Percentiles rank a stretch among this genome's conserved stretches.
These are phyloP conservation scores for Pseudonitzschia multistriata DNA, from an alignment of 108 stramenopile species.

Conservation along the genomic window DNA sequence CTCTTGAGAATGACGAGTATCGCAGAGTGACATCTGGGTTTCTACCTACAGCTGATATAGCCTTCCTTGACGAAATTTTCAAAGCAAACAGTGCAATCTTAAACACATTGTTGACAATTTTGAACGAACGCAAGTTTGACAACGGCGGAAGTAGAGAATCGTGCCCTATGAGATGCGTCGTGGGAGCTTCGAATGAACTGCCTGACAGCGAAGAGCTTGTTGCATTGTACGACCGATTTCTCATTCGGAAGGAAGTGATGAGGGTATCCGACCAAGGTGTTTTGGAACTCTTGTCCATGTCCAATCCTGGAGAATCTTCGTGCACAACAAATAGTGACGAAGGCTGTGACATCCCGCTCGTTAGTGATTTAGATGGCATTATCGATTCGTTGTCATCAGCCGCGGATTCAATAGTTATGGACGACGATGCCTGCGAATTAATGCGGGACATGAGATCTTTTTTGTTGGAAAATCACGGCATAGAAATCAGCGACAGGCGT, in stretches of 20 bases:
- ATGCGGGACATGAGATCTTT: constrained; percentile 51
- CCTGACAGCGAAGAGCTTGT: constrained; percentile 74
- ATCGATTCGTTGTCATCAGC: constrained; percentile 35
- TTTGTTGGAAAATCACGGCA: constrained; percentile 49
- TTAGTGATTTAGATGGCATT: constrained; percentile 37
- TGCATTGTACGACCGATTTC: constrained; percentile 74
- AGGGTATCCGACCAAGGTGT: constrained; percentile 73
- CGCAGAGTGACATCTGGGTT: constrained; percentile 62
- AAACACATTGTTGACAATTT: constrained; percentile 72
- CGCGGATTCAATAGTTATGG: constrained; percentile 35
- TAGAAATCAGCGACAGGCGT: constrained; percentile 65
- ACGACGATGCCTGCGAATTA: constrained; percentile 38
- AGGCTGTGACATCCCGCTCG: constrained; percentile 11
- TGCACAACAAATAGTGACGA: neutral
- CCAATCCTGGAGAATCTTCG: constrained; percentile 28
- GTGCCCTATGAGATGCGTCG: constrained; percentile 69
- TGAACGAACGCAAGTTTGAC: constrained; percentile 77
- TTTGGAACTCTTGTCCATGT: constrained; percentile 47
- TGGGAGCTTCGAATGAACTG: constrained; percentile 77
- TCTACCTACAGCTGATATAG: constrained; percentile 58
- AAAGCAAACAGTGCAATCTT: constrained; percentile 78
- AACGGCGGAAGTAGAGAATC: constrained; percentile 55
- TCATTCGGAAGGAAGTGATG: constrained; percentile 60
- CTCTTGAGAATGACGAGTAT: constrained; percentile 74
- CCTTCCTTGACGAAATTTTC: constrained; percentile 75